Evolutionary conservation across 225 moss, liverwort and hornwort species (phyloP).

Genomic region (Physcomitrellopsis africana): DNA sequence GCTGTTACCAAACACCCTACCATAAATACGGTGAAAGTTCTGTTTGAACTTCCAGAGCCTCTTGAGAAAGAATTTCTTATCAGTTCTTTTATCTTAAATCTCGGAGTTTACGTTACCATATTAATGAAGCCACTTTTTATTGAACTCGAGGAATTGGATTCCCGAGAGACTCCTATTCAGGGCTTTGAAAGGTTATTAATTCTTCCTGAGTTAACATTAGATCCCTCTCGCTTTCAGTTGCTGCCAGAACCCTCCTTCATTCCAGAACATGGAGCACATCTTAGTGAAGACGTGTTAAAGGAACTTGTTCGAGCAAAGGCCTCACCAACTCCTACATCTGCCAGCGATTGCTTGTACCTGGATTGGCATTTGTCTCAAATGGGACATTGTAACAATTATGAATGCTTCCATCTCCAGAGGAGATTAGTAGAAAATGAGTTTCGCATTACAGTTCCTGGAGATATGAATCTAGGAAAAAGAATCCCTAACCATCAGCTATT

Average conservation of each 20-base stretch:
- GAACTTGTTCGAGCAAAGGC: conserved; percentile 28
- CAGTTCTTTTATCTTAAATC: conserved; percentile 23
- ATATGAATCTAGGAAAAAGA: conserved; percentile 28
- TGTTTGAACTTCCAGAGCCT: conserved; percentile 48
- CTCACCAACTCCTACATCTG: conserved; percentile 35
- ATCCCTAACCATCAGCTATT: conserved; percentile 33
- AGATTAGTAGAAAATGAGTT: conserved; percentile 40
- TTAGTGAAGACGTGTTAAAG: conserved; percentile 35
- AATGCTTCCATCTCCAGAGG: conserved; percentile 52
- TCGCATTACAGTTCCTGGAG: conserved; percentile 11
- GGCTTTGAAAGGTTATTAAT: conserved; percentile 41
- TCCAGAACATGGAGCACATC: conserved; percentile 27
- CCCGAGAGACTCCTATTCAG: conserved; percentile 23
- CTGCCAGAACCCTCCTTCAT: conserved; percentile 42
- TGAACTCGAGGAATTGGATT: conserved; percentile 38
- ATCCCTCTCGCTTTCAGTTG: conserved; percentile 47
- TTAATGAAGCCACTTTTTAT: conserved; percentile 35
- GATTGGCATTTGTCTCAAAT: conserved; percentile 68
- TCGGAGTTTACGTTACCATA: conserved; percentile 29
- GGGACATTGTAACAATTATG: conserved; percentile 53
- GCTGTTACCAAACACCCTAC: conserved; percentile 10
- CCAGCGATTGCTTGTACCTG: conserved; percentile 59
- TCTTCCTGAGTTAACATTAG: conserved; percentile 52
- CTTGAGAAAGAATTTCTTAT: conserved; percentile 31
- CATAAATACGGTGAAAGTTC: conserved; percentile 2